Base-by-base conservation (phyloP, 2,329 filamentous ascomycete species). In the Calonectria pseudoreteaudii region DNA sequence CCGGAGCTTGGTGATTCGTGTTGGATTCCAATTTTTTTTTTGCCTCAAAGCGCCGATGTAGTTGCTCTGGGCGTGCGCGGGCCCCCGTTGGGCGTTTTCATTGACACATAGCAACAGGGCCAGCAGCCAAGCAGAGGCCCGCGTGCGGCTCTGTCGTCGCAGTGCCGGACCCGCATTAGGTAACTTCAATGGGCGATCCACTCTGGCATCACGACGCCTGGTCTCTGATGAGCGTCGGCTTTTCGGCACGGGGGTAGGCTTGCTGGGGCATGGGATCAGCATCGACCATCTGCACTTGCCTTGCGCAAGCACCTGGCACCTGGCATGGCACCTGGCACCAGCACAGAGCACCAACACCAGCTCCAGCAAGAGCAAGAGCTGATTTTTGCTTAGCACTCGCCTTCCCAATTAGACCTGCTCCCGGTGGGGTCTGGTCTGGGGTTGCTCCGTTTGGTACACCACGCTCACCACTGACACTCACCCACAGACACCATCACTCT, bases 81-180 rank as follows among this genome's bases (percentile, higher is more conserved):
- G 44, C 44, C 44, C 36, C 64, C 64, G 64, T 67, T 31, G 23
- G 34, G 50, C n/a, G n/a, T 60, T 72, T 73, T 69, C 71, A 14
- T 20, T 73, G 71, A 73, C 71, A 73, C 71, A 73, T 73, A 56
- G 66, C 66, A 62, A 70, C 71, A 38, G 26, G 56, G 49, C 52
- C n/a, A 23, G 28, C 66, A 69, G 66, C 71, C 71, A 73, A 73
- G 71, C 49, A 73, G 71, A 73, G 50, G 60, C 28, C 66, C 66
- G 66, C 49, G 60, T 73, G 66, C 67, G 66, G 66, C 66, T 69
- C 71, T 65, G 60, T 66, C 30, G 71, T 66, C 23, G 60, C 66
- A 73, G 60, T 73, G 71, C 66, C 70, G 66, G 70, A 31, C 58
- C 66, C 60, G 66, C 66, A 73, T 73, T 73, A 73, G 71, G 71